Base-by-base conservation (phyloP, 257 asterid genomes). In the Solanum clarkiae region DNA sequence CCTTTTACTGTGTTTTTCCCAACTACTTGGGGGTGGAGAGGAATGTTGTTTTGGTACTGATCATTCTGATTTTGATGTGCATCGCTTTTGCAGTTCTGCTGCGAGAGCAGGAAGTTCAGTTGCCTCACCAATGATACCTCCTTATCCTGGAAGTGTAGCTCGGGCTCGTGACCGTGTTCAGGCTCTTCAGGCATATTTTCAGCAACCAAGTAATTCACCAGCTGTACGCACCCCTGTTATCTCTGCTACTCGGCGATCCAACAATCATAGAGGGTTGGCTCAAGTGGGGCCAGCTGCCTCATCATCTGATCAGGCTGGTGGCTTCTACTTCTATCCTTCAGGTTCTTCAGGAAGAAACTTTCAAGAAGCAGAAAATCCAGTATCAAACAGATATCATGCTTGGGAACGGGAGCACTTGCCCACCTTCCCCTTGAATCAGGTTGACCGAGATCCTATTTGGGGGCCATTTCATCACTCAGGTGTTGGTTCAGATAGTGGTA, bases 101-200 rank as follows among this genome's bases (percentile, higher is more conserved):
- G 87, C 92, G 77, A 91, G 98, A 88, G 92, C 93, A 86, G 98
- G 96, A 83, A 93, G 90, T 87, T 92, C 97, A 16, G 93, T 90
- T 13, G 87, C 93, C 84, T 85, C 95, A 77, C 82, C 95, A 51
- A 85, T 86, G 85, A 86, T 91, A 66, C 95, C 98, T 87, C 89
- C 93, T 66, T 93, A 93, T 90, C 94, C 94, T 14, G 92, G 93
- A 65, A 87, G 89, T 84, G 92, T 88, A 57, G 88, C 92, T 24
- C 91, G 96, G 84, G 53, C 92, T 49, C 97, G 94, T 42, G 97
- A 95, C 80, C 97, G 93, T 22, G 90, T 91, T 70, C 91, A 92
- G 60, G 93, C 97, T 80, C 93, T 88, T 82, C 97, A 91, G 87
- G 91, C 96, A 55, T 92, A 94, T 91, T 92, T 89, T 86, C 97